Base-by-base conservation (phyloP, 2,329 filamentous ascomycete genomes). In the Aspergillus ochraceoroseus region DNA sequence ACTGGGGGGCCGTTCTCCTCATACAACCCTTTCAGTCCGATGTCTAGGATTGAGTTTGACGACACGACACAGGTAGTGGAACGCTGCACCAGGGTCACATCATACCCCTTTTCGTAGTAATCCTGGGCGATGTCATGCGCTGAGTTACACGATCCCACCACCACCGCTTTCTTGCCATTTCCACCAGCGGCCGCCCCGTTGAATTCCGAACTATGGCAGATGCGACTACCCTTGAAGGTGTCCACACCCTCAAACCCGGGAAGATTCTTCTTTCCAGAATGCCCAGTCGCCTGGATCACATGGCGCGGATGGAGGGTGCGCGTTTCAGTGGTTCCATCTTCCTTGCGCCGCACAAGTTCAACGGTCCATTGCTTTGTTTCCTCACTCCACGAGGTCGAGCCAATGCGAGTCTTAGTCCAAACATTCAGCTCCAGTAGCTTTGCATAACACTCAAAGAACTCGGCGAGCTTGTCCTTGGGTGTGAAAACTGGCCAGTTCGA, bases 41-140 rank as follows among this genome's bases (percentile, higher is more conserved):
- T 71, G 0, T 77, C 68, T 2, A 70, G 64, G 4, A 77, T 70
- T 1, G 73, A 67, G 8, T 71, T 61, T 5, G 75, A 77, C 0
- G 77, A 75, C 0, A 84, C 68, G 2, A 87, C 79, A 38, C 74
- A 77, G 0, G 83, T 85, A 5, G 73, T 76, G 1, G 75, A 79
- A 3, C 83, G 74, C 61, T 87, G 83, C 0, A 87, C 72, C 59
- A 87, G 80, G 0, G 82, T 86, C 1, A 85, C 75, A 2, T 77
- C 67, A 46, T 80, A 80, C 0, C 82, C 83, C 34, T 79, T 77
- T 51, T 84, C 80, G 23, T 75, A 71, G 52, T 74, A 84, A 47
- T 85, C 79, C 41, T 84, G 80, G 0, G 79, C 76, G 40, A 85
- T 85, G 47, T 85, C 82, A 51, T 83, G 79, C 4, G 71, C 79